Conservation (phyloP, 192 early-diverging fungal genomes). For the Rhizoclosmatium globosum region DNA sequence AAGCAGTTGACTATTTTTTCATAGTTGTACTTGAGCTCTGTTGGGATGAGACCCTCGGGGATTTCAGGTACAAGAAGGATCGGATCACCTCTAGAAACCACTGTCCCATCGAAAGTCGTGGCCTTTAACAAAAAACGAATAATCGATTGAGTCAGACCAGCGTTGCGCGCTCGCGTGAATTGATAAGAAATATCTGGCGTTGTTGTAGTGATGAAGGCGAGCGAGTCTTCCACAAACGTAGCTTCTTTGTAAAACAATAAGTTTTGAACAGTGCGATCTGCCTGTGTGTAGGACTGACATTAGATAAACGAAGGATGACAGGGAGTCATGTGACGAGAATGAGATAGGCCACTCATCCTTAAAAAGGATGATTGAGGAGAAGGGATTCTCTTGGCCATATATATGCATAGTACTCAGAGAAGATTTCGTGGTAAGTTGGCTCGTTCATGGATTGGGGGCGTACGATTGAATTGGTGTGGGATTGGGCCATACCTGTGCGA, state of each 20-base stretch:
- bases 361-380: too few relatives aligned
- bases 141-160: slow-evolving; percentile 23
- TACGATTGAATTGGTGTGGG: not conserved
- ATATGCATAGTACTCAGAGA: too few relatives aligned
- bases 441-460: too few relatives aligned
- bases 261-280: slow-evolving; percentile 10
- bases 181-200: not conserved
- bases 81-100: not conserved
- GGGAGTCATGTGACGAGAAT: too few relatives aligned
- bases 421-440: too few relatives aligned
- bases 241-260: slow-evolving; percentile 31
- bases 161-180: slow-evolving; percentile 12
- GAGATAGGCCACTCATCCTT: too few relatives aligned
- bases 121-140: slow-evolving; percentile 12
- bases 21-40: slow-evolving; percentile 2
- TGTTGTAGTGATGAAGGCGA: not conserved
- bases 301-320: not conserved
- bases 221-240: slow-evolving; percentile 3
- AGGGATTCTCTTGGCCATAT: too few relatives aligned
- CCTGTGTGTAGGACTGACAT: not conserved
- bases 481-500: slow-evolving; percentile 14
- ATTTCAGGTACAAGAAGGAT: slow-evolving; percentile 4
- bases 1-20: slow-evolving; percentile 9
- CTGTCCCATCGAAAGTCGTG: not conserved
- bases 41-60: not conserved